These are phyloP conservation scores for Alternaria burnsii DNA, from an alignment of 2,329 filamentous ascomycete genomes.

Conservation along the genomic window DNA sequence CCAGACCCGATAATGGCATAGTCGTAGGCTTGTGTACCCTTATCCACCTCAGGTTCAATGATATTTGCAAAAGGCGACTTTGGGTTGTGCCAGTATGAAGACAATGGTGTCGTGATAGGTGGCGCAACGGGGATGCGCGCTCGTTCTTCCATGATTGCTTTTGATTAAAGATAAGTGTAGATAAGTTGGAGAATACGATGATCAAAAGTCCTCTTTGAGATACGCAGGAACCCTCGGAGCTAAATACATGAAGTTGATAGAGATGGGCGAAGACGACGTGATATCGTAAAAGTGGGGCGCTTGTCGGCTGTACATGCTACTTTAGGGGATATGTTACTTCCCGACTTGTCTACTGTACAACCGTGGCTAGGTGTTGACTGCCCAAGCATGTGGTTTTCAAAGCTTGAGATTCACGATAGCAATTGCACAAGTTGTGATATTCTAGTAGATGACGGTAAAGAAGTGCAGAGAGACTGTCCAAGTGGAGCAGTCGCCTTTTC, in stretches of 20 bases:
- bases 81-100: constrained; percentile 55
- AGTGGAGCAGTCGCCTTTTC: neutral
- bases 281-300: constrained; percentile 1
- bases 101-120: constrained; percentile 45
- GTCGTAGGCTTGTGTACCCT: constrained; percentile 38
- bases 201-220: rapidly evolving
- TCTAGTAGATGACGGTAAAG: neutral
- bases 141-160: constrained; percentile 38
- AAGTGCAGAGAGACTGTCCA: neutral
- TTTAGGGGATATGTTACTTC: constrained; percentile 6
- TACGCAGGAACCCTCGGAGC: neutral
- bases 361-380: neutral
- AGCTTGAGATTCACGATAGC: neutral
- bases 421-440: neutral
- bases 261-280: neutral
- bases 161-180: neutral
- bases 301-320: constrained; percentile 15
- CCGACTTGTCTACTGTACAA: neutral
- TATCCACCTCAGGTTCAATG: constrained; percentile 37
- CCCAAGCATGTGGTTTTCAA: rapidly evolving
- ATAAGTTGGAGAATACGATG: neutral
- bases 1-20: constrained; percentile 52
- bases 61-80: constrained; percentile 49
- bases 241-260: neutral
- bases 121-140: constrained; percentile 41